Evolutionary conservation across 257 asterid genomes (phyloP).

Genomic region (Ilex aquifolium): DNA sequence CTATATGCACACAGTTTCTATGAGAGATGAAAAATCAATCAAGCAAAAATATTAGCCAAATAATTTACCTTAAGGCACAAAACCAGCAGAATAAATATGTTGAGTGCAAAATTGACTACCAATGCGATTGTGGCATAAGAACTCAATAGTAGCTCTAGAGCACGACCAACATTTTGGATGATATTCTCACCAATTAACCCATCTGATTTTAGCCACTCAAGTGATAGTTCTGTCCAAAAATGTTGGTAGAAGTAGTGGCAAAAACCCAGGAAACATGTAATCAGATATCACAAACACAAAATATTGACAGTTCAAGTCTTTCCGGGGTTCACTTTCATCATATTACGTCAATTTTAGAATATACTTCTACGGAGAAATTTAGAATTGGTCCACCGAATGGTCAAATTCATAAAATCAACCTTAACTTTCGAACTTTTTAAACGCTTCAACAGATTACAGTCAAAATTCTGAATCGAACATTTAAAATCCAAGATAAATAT

Average conservation of each 20-base stretch:
- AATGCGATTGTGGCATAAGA: constrained; percentile 55
- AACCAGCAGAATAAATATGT: constrained; percentile 26
- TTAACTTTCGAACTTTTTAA: no score
- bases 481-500: no score
- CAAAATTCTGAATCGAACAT: no score
- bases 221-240: not conserved
- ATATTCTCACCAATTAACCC: constrained; percentile 50
- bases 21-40: not conserved
- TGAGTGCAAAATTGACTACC: constrained; percentile 45
- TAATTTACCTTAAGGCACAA: constrained; percentile 64
- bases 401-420: no score
- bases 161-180: constrained; percentile 45
- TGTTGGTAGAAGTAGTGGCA: not conserved
- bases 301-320: not conserved
- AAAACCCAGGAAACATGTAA: not conserved
- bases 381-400: no score
- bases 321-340: not conserved
- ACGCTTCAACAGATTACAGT: no score
- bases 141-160: constrained; percentile 51
- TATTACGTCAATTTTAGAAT: not conserved
- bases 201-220: constrained; percentile 12
- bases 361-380: not conserved
- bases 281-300: not conserved
- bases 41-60: not conserved
- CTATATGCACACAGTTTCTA: no score